Evolutionary conservation across 139 green algal genomes (phyloP), one percentile per base, ranked within the genome.

Genomic region (Coelastrella sp.): DNA sequence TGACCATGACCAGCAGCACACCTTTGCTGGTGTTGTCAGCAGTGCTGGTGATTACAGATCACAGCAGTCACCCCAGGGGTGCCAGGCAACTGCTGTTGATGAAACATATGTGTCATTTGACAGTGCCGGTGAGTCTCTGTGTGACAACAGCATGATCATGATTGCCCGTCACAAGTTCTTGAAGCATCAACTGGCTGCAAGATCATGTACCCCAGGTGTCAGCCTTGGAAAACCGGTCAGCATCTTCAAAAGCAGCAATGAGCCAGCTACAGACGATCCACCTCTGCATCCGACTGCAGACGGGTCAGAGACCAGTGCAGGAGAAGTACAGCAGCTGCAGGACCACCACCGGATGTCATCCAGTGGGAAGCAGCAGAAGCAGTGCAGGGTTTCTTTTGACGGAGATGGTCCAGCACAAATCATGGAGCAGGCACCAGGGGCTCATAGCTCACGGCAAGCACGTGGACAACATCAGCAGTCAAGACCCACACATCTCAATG

Each of bases 161-260:
- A n/a, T n/a, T n/a, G n/a, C n/a, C n/a, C n/a, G 45, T 57, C 75
- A 41, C 35, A 69, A 82, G 53, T 35, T 82, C 34, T 71, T 53
- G 15, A 51, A 69, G 21, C 45, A n/a, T n/a, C n/a, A n/a, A n/a
- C n/a, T n/a, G n/a, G n/a, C n/a, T n/a, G n/a, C n/a, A n/a, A 50
- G 75, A 7, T 35, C 75, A n/a, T 53, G 23, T 21, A 82, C 53
- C 2, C 75, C 75, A 32, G 75, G 75, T 38, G 75, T 53, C 37
- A 35, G 23, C 23, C 19, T 82, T 23, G 72, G 45, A 6, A 38
- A 80, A 40, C 72, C 72, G 30, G 48, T 80, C 45, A 80, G 72
- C 48, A 80, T 80, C 30, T 80, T 80, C 48, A 74, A 35, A 32
- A 27, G 13, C 66, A 74, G 34, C 23, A 35, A 35, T 21, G 34